Evolutionary conservation across 2,329 filamentous ascomycete species (phyloP), one percentile per base, ranked within the genome.

Genomic region (Aspergillus sp.): DNA sequence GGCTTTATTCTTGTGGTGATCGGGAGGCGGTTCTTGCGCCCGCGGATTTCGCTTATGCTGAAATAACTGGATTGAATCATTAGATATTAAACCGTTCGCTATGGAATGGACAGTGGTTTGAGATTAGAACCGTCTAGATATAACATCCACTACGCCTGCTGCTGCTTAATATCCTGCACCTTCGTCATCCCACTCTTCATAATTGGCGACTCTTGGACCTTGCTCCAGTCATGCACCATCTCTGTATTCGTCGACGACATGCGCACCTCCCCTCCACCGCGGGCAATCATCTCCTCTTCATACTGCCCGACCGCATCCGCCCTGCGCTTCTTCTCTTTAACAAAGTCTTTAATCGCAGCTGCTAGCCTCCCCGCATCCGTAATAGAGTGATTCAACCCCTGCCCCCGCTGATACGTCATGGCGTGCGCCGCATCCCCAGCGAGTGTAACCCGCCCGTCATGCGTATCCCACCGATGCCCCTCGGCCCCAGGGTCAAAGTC

Each of bases 351-450:
- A 15, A 69, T 57, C 0, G 60, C 58, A 33, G 63, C 57, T 0
- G 61, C 57, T 6, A 70, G 22, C 5, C 54, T 51, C 13, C 60
- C 59, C n/a, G 66, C 66, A 47, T 72, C 70, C 9, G 63, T 63
- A 48, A 86, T 79, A 6, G 80, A 81, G 62, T 85, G 78, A 2
- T 81, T 82, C 0, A 82, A 80, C 2, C 84, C 84, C 0, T 83
- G 78, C 0, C 83, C 84, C 55, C 85, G 82, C 49, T 85, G 82
- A 0, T 84, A 84, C 1, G 83, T 82, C 46, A 81, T 81, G 0
- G 83, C 83, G 62, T 87, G 85, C 0, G 85, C 85, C 0, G 85
- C 83, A 62, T 88, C 85, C 12, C 85, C 85, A 0, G 83, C 70
- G 2, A 88, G 75, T 0, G 76, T 70, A 11, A 79, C 73, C 39